Percentiles rank a stretch among this genome's conserved stretches.
phyloP scores from a whole-genome alignment of 2,329 filamentous ascomycete species.

The Myrmaecium sp. region DNA sequence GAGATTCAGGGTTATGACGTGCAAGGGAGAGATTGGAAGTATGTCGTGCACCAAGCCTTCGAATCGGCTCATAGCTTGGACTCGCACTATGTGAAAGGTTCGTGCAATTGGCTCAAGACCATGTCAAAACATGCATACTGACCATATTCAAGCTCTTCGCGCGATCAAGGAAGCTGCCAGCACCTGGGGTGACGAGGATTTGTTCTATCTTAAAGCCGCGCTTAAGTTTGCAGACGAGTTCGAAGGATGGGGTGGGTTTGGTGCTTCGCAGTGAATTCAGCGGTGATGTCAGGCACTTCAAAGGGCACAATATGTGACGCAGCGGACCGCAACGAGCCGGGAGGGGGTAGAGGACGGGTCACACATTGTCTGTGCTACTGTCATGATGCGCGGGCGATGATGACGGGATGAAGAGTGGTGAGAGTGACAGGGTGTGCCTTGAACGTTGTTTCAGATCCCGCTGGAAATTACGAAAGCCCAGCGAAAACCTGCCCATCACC shows the following conservation, averaged over 20 bases:
- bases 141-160: slow-evolving; percentile 38
- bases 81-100: slow-evolving; percentile 69
- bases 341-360: too few species aligned
- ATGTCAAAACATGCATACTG: neutral
- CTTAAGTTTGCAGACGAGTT: slow-evolving; percentile 60
- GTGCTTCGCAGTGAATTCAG: too few species aligned
- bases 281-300: slow-evolving; percentile 11
- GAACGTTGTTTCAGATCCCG: too few species aligned
- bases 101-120: slow-evolving; percentile 2
- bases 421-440: too few species aligned
- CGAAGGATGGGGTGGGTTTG: slow-evolving; percentile 44
- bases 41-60: slow-evolving; percentile 55
- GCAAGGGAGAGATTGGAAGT: slow-evolving; percentile 57
- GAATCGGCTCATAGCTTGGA: slow-evolving; percentile 52
- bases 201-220: slow-evolving; percentile 50
- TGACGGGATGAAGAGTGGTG: too few species aligned
- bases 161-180: slow-evolving; percentile 57
- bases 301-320: too few species aligned
- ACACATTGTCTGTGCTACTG: too few species aligned
- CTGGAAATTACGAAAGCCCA: too few species aligned
- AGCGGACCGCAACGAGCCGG: too few species aligned
- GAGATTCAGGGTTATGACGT: slow-evolving; percentile 42
- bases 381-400: too few species aligned
- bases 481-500: too few species aligned
- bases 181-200: slow-evolving; percentile 56